Evolutionary conservation across 2,329 filamentous ascomycete genomes (phyloP).

Genomic region (Monilinia fructicola): DNA sequence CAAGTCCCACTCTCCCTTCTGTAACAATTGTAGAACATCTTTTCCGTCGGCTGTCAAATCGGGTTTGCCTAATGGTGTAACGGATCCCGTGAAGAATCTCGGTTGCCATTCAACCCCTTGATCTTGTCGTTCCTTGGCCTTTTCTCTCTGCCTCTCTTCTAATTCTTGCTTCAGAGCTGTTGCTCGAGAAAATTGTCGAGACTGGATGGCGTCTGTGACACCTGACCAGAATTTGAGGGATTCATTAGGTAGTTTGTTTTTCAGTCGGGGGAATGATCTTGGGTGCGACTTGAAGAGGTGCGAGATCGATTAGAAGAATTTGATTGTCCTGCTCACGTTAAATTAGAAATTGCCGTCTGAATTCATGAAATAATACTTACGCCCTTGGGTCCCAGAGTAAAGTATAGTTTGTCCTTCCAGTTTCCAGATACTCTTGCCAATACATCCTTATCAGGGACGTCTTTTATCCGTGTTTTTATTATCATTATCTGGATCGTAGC

Average conservation of each 20-base stretch:
- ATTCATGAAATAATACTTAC: slow-evolving; percentile 45
- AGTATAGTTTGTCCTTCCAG: slow-evolving; percentile 74
- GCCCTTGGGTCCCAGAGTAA: slow-evolving; percentile 60
- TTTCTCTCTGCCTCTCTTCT: slow-evolving; percentile 84
- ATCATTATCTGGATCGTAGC: slow-evolving; percentile 84
- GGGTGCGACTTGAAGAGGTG: slow-evolving; percentile 73
- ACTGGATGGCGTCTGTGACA: slow-evolving; percentile 81
- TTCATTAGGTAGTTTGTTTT: slow-evolving; percentile 80
- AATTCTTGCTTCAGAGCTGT: slow-evolving; percentile 87
- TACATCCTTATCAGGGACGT: slow-evolving; percentile 82
- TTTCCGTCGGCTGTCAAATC: slow-evolving; percentile 63
- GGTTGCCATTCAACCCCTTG: slow-evolving; percentile 73
- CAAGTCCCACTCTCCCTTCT: slow-evolving; percentile 45
- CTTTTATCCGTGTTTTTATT: slow-evolving; percentile 74
- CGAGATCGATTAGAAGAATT: slow-evolving; percentile 80
- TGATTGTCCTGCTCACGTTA: slow-evolving; percentile 52
- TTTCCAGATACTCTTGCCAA: slow-evolving; percentile 78
- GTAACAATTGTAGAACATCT: slow-evolving; percentile 55
- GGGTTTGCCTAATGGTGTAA: slow-evolving; percentile 60
- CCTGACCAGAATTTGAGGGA: slow-evolving; percentile 83
- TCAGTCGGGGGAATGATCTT: slow-evolving; percentile 79
- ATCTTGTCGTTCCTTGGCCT: slow-evolving; percentile 75
- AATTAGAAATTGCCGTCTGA: slow-evolving; percentile 39
- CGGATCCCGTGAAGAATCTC: slow-evolving; percentile 74
- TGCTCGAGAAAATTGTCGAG: slow-evolving; percentile 80